Percentiles rank a stretch among this genome's conserved stretches.
Evolutionary conservation across 2,329 filamentous ascomycete species (phyloP).

Genomic region (Xylariaceae sp.): DNA sequence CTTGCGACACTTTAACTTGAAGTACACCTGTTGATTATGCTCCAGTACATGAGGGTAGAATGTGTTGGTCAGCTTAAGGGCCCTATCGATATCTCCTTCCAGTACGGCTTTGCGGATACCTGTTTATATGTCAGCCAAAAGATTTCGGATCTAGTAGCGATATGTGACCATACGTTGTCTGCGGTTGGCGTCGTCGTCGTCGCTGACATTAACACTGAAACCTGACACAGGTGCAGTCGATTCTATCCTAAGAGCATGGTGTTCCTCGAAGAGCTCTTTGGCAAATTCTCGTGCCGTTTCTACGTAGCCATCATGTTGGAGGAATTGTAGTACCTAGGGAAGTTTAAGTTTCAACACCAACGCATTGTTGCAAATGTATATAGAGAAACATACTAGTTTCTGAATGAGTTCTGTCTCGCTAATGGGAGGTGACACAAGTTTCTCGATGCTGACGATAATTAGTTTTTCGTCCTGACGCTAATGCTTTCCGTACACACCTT

Average conservation of each 20-base stretch:
- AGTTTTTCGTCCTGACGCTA: constrained; percentile 13
- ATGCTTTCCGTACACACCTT: constrained; percentile 29
- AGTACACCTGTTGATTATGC: constrained; percentile 80
- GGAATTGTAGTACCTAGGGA: constrained; percentile 69
- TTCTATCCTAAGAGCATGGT: constrained; percentile 64
- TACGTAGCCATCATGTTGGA: constrained; percentile 93
- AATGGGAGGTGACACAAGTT: constrained; percentile 57
- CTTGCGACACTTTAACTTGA: constrained; percentile 82
- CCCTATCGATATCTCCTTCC: constrained; percentile 87
- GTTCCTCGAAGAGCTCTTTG: constrained; percentile 73
- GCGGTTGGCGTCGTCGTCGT: constrained; percentile 85
- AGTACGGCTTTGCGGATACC: constrained; percentile 84
- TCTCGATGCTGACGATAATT: constrained; percentile 46
- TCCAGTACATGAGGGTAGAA: constrained; percentile 80
- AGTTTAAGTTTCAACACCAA: neutral
- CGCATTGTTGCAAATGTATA: too few relatives aligned
- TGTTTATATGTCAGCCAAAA: constrained; percentile 37
- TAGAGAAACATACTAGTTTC: constrained; percentile 56
- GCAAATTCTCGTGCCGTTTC: constrained; percentile 89
- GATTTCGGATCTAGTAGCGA: neutral
- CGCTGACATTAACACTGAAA: constrained; percentile 72
- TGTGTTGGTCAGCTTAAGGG: constrained; percentile 74
- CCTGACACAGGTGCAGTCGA: constrained; percentile 50
- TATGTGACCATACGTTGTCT: constrained; percentile 65
- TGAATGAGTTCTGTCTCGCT: constrained; percentile 79